phyloP scores from a whole-genome alignment of 2,329 filamentous ascomycete species.

The Epichloe uncinata region DNA sequence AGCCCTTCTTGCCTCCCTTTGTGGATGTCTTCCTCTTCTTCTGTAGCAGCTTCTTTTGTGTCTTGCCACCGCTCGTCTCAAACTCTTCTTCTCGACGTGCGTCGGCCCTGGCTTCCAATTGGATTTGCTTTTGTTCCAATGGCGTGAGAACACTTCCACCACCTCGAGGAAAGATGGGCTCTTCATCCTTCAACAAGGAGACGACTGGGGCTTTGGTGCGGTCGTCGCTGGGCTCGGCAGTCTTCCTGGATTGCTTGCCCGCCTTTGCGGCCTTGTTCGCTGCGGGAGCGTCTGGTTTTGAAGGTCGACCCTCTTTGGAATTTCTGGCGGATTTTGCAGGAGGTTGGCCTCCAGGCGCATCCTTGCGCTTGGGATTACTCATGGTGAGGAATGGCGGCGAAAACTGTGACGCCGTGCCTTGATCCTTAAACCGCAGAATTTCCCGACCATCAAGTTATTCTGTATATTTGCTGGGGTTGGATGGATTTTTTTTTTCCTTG shows the following conservation, averaged over 20 bases:
- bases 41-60: slow-evolving; percentile 31
- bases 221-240: slow-evolving; percentile 13
- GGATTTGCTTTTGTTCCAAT: slow-evolving; percentile 91
- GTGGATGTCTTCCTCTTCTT: slow-evolving; percentile 41
- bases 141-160: slow-evolving; percentile 84
- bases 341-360: slow-evolving; percentile 37
- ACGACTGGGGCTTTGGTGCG: slow-evolving; percentile 24
- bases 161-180: slow-evolving; percentile 82
- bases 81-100: slow-evolving; percentile 76
- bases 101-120: slow-evolving; percentile 83
- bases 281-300: slow-evolving; percentile 28
- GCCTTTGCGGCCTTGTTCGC: slow-evolving; percentile 14
- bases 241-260: slow-evolving; percentile 18
- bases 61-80: slow-evolving; percentile 30
- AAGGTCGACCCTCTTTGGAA: slow-evolving; percentile 30
- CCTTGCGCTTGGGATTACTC: slow-evolving; percentile 46
- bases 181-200: slow-evolving; percentile 56
- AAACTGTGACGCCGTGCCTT: neutral
- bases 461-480: neutral
- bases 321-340: slow-evolving; percentile 35
- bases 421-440: slow-evolving; percentile 5
- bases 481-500: slow-evolving; percentile 6
- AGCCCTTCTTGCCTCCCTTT: slow-evolving; percentile 38
- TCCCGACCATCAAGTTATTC: slow-evolving; percentile 8
- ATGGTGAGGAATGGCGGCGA: slow-evolving; percentile 23